Percentiles rank a stretch among this genome's conserved stretches.
These are phyloP conservation scores for Uronychia binucleata DNA, from an alignment of 73 alveolate genomes.

Conservation along the genomic window DNA sequence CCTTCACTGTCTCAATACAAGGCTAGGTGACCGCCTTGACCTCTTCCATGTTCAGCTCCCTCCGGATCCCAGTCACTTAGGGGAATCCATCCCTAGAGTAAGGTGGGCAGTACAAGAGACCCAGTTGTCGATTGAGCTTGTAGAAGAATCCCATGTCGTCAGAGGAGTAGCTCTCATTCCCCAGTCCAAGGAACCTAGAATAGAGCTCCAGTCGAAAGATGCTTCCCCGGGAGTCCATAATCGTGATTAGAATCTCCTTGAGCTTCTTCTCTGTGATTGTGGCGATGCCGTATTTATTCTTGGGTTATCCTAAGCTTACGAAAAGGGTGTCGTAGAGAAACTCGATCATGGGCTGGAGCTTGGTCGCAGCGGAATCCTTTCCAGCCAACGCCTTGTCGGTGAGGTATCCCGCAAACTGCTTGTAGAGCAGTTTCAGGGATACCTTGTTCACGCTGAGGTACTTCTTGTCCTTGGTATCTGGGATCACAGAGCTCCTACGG, in stretches of 20 bases:
- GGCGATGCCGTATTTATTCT: constrained; percentile 19
- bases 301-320: background rate
- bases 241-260: constrained; percentile 8
- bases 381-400: constrained; percentile 8
- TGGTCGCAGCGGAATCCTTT: background rate
- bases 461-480: background rate
- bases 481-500: background rate
- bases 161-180: background rate
- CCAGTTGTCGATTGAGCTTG: background rate
- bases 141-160: constrained; percentile 11
- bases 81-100: background rate
- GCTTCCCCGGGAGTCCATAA: background rate
- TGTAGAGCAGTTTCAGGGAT: background rate
- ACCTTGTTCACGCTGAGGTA: background rate
- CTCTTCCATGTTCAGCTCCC: background rate
- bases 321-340: constrained; percentile 12
- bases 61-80: background rate
- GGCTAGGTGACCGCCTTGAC: background rate
- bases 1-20: background rate
- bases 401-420: background rate
- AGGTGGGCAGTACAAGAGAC: background rate
- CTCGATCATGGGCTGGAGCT: constrained; percentile 4
- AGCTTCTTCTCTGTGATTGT: constrained; percentile 19
- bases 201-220: constrained; percentile 1
- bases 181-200: background rate